Evolutionary conservation across 2,329 filamentous ascomycete genomes (phyloP).

Genomic region (Westerdykella aurantiaca): DNA sequence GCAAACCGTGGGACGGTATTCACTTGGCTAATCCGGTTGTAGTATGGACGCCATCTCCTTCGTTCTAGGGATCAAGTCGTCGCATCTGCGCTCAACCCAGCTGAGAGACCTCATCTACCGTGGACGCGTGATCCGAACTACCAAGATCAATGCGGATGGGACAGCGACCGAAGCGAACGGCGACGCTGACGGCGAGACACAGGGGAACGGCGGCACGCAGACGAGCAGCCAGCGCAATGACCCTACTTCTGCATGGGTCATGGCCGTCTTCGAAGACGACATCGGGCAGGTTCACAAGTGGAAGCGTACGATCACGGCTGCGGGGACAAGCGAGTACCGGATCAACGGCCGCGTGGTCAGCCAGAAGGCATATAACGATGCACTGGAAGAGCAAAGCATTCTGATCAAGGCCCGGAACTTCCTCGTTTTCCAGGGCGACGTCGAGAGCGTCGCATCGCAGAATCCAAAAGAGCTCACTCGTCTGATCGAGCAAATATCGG

Average conservation of each 20-base stretch:
- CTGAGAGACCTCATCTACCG: constrained; percentile 94
- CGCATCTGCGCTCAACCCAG: constrained; percentile 90
- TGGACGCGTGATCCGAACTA: constrained; percentile 84
- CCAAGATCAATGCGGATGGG: constrained; percentile 86
- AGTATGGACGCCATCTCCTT: constrained; percentile 99
- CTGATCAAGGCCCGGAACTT: constrained; percentile 98
- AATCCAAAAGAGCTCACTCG: constrained; percentile 89
- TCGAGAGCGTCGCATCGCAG: constrained; percentile 93
- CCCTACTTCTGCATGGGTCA: constrained; percentile 94
- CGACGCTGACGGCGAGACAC: constrained; percentile 42
- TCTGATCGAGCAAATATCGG: constrained; percentile 95
- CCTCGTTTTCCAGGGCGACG: constrained; percentile 95
- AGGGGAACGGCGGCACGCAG: constrained; percentile 48
- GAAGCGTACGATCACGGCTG: constrained; percentile 88
- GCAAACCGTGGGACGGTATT: constrained; percentile 17
- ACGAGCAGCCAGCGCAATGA: constrained; percentile 65
- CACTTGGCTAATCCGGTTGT: constrained; percentile 4
- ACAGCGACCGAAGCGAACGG: constrained; percentile 53
- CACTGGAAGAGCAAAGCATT: constrained; percentile 89
- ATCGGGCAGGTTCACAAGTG: constrained; percentile 90
- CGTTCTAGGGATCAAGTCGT: constrained; percentile 96
- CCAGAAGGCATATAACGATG: constrained; percentile 87
- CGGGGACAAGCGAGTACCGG: constrained; percentile 87
- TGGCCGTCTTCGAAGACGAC: constrained; percentile 98
- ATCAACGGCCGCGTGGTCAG: constrained; percentile 90